Percentiles rank a stretch among this genome's conserved stretches.
phyloP scores from a whole-genome alignment of 2,329 filamentous ascomycete genomes.

The Cladorrhinum sp. region DNA sequence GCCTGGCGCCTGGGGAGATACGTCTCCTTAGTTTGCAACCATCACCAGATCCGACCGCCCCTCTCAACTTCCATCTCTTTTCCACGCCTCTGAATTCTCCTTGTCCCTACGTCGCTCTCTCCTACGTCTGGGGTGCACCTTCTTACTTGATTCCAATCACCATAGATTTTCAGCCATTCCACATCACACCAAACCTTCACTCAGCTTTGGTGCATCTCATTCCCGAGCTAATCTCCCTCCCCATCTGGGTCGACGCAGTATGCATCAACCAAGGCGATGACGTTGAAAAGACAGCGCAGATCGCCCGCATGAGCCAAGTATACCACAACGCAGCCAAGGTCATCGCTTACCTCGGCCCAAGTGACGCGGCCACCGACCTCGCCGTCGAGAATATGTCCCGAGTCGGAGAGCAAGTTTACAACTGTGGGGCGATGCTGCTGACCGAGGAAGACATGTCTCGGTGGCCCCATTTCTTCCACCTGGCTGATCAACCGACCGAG shows the following conservation, averaged over 20 bases:
- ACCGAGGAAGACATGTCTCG: not conserved
- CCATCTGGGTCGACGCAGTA: conserved; percentile 8
- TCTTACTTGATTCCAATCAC: not conserved
- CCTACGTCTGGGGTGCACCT: not conserved
- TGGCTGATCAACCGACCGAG: not conserved
- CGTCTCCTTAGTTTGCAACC: not conserved
- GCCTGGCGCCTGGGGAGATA: not conserved
- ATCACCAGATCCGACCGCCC: not conserved
- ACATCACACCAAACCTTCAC: not conserved
- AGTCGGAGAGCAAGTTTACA: not conserved
- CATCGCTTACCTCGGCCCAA: not conserved
- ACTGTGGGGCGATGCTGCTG: not conserved
- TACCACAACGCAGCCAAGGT: not conserved
- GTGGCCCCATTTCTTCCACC: not conserved
- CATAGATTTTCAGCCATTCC: not conserved
- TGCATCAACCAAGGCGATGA: conserved; percentile 13
- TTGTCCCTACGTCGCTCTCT: not conserved
- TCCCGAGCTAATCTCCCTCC: not conserved
- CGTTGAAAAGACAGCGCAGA: conserved; percentile 7
- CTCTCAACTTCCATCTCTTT: not conserved
- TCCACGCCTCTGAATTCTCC: not conserved
- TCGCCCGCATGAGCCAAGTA: conserved; percentile 9
- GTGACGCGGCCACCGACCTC: not conserved
- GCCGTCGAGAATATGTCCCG: not conserved
- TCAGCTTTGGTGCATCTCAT: not conserved